These are phyloP conservation scores for Spinacia oleracea DNA, from an alignment of 179 eudicot genomes.

Conservation along the genomic window DNA sequence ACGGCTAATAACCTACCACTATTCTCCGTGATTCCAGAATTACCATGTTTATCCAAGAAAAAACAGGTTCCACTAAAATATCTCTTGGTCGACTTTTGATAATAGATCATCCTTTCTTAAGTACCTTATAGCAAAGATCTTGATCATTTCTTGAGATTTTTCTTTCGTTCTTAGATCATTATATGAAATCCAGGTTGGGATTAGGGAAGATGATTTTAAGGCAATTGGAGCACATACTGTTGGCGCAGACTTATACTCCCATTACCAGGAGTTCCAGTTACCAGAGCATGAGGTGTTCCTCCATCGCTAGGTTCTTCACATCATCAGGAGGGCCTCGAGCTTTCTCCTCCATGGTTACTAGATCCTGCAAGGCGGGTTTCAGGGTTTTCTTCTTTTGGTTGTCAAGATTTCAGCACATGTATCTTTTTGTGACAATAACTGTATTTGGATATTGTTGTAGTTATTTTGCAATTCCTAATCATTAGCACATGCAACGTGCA, in stretches of 20 bases:
- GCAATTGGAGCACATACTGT: slow-evolving; percentile 32
- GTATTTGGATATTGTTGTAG: not conserved
- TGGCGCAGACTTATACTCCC: slow-evolving; percentile 17
- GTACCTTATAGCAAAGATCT: not conserved
- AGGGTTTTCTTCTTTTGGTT: not conserved
- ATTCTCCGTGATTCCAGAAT: not conserved
- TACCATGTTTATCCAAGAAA: not conserved
- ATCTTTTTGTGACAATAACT: not conserved
- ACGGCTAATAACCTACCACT: not conserved
- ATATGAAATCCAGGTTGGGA: slow-evolving; percentile 32
- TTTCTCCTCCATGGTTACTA: slow-evolving; percentile 31
- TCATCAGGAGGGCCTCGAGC: slow-evolving; percentile 34
- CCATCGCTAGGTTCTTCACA: slow-evolving; percentile 17
- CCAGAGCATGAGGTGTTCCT: slow-evolving; percentile 21
- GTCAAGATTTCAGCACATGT: not conserved
- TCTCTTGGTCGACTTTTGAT: not conserved
- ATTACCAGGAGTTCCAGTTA: slow-evolving; percentile 18
- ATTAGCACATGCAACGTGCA: slow-evolving; percentile 29
- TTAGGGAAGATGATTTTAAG: slow-evolving; percentile 33
- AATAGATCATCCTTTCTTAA: not conserved
- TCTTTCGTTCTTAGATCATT: slow-evolving; percentile 20
- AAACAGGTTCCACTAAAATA: not conserved
- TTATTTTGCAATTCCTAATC: slow-evolving; percentile 4
- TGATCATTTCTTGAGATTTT: slow-evolving; percentile 8
- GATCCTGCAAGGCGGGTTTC: slow-evolving; percentile 34